Conservation (phyloP, 768 basidiomycete genomes). For the Wakefieldia striispora region DNA sequence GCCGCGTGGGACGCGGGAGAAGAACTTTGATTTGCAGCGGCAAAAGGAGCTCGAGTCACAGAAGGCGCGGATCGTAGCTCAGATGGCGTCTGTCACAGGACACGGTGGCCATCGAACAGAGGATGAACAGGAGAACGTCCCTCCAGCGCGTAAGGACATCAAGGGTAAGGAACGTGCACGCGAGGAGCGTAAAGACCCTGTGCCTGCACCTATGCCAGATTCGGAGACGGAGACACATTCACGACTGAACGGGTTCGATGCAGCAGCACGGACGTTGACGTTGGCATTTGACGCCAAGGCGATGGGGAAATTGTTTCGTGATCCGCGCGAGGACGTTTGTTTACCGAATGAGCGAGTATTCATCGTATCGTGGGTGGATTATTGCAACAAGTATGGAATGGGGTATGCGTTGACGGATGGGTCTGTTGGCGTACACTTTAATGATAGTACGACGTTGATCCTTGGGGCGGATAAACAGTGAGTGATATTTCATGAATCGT, state of each 20-base stretch:
- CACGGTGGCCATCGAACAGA: slow-evolving; percentile 29
- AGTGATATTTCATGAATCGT: slow-evolving; percentile 26
- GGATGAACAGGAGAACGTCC: slow-evolving; percentile 36
- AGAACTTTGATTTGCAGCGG: slow-evolving; percentile 41
- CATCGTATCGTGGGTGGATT: slow-evolving; percentile 98
- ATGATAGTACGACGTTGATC: slow-evolving; percentile 87
- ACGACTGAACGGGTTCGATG: slow-evolving; percentile 63
- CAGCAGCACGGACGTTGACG: slow-evolving; percentile 49
- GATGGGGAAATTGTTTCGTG: slow-evolving; percentile 61
- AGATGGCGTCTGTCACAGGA: slow-evolving; percentile 67
- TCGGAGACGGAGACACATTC: slow-evolving; percentile 24
- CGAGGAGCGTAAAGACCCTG: slow-evolving; percentile 21
- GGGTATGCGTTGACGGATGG: slow-evolving; percentile 97
- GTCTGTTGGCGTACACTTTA: slow-evolving; percentile 93
- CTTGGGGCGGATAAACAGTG: slow-evolving; percentile 86
- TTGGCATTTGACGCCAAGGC: slow-evolving; percentile 70
- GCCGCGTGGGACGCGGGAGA: slow-evolving; percentile 39
- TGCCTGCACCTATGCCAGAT: slow-evolving; percentile 4
- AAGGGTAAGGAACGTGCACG: slow-evolving; percentile 32
- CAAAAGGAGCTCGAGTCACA: slow-evolving; percentile 83
- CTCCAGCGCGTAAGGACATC: slow-evolving; percentile 30
- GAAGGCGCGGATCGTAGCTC: slow-evolving; percentile 90
- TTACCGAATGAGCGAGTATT: slow-evolving; percentile 76
- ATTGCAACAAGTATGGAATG: slow-evolving; percentile 99
- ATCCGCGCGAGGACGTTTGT: slow-evolving; percentile 53